Base-by-base conservation (phyloP, 768 basidiomycete species). In the Gloeostereum incarnatum region DNA sequence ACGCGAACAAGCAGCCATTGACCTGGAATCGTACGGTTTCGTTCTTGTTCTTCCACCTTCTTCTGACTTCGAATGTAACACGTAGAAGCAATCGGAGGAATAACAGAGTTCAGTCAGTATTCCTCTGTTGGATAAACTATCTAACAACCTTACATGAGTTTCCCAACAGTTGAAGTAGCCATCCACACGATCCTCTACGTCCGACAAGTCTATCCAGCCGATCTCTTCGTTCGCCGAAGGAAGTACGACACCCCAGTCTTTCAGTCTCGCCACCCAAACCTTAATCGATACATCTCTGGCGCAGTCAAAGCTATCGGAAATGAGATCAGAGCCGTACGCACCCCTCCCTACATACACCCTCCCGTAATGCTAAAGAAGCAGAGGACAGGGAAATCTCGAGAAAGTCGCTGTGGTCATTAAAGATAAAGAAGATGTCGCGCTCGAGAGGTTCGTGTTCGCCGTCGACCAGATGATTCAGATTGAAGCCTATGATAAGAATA, bases 161-260 rank as follows among this genome's bases (percentile, higher is more conserved):
- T 32, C 11, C 24, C n/a, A n/a, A n/a, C 51, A 98, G 94, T 98
- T 48, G 94, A 98, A 54, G 86, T 93, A 21, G 87, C 88, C 7
- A 81, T 96, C 43, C 93, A 97, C 53, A 81, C 81, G 3, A 89
- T 98, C 44, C 72, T 98, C 4, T 96, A 88, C 51, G 77, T 91
- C 20, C 81, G 94, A 14, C 82, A 86, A 47, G 69, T 98, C 35
- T 98, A 97, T 50, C 94, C 93, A 0, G 66, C 81, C 30, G 86
- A 87, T 39, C 68, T 96, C 14, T 98, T 98, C 54, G 69, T 84
- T 26, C 73, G 90, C 29, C 71, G 87, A 40, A 85, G 84, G 62
- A 92, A 91, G 55, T 96, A 92, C 56, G 79, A 89, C 43, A 83
- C 83, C 0, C 85, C 89, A 0, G 89, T 94, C 7, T 97, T 79